Conservation (phyloP, 371 early-diverging fungal species). For the Haplosporangium sp. region DNA sequence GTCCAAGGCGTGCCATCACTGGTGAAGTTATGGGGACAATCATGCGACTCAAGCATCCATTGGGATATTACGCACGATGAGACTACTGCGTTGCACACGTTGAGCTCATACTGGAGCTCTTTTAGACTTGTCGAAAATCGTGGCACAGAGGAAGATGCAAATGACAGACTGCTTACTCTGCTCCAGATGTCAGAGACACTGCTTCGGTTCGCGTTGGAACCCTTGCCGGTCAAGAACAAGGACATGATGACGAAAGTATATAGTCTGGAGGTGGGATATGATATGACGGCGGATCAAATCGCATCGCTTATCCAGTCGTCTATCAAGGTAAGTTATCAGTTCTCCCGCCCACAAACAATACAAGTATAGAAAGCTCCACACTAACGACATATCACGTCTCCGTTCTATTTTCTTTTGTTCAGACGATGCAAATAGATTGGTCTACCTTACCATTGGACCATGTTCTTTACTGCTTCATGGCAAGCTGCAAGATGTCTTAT, state of each 20-base stretch:
- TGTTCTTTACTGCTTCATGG: conserved; percentile 32
- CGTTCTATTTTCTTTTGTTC: not conserved
- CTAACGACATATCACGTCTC: not conserved
- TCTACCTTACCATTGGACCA: conserved; percentile 7
- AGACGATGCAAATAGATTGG: conserved; percentile 20
- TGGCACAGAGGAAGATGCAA: not conserved
- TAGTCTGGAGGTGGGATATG: conserved; percentile 22
- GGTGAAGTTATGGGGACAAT: conserved; percentile 12
- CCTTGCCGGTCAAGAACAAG: conserved; percentile 4
- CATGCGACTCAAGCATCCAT: conserved; percentile 2
- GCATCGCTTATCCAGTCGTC: conserved; percentile 24
- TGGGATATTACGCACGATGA: conserved; percentile 6
- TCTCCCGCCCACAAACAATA: no score
- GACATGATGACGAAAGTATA: conserved; percentile 3
- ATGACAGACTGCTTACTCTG: conserved; percentile 5
- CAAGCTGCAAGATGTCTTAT: conserved; percentile 17
- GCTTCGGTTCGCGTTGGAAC: conserved; percentile 32
- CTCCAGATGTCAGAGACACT: conserved; percentile 17
- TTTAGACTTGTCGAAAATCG: conserved; percentile 3
- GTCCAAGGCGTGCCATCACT: conserved; percentile 17
- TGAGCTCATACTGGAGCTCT: conserved; percentile 25
- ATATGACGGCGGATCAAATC: conserved; percentile 34
- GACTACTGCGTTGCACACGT: not conserved
- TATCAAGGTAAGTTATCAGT: conserved; percentile 21
- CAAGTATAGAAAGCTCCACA: no score